Conservation (phyloP, 2,329 filamentous ascomycete species). For the Elsinoe australis region DNA sequence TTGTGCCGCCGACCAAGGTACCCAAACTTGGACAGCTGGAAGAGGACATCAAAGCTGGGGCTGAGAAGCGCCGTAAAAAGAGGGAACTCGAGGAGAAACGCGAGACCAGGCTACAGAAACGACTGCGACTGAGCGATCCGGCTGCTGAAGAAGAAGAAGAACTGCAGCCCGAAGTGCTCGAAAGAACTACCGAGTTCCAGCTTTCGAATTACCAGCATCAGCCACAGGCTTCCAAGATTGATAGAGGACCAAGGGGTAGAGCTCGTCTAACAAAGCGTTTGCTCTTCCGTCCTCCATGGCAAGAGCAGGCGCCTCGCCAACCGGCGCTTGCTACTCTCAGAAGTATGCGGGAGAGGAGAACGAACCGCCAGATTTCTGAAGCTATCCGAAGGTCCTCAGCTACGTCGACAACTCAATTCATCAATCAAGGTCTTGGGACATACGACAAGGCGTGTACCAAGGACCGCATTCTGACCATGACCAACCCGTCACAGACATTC, state of each 20-base stretch:
- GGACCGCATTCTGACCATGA: constrained; percentile 27
- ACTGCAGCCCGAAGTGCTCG: constrained; percentile 18
- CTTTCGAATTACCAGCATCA: constrained; percentile 23
- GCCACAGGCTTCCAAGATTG: constrained; percentile 18
- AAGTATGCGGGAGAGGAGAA: constrained; percentile 12
- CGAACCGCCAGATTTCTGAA: too few species aligned
- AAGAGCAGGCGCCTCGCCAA: constrained; percentile 12
- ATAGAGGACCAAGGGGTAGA: constrained; percentile 19
- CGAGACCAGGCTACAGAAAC: constrained; percentile 15
- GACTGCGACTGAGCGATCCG: constrained; percentile 6
- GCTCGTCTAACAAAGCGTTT: constrained; percentile 17
- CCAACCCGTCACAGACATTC: constrained; percentile 36
- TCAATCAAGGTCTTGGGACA: background rate
- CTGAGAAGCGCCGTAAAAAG: constrained; percentile 17
- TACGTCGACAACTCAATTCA: too few species aligned
- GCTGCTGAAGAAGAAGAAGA: constrained; percentile 18
- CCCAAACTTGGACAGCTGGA: constrained; percentile 19
- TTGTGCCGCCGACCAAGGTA: background rate
- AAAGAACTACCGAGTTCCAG: constrained; percentile 20
- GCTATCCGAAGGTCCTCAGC: too few species aligned
- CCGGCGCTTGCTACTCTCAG: constrained; percentile 16
- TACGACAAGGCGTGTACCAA: background rate
- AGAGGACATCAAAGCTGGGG: constrained; percentile 18
- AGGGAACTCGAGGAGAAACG: constrained; percentile 16
- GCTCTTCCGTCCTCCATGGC: constrained; percentile 10